Evolutionary conservation across 2,329 filamentous ascomycete species (phyloP).

Genomic region (Ilyonectria robusta): DNA sequence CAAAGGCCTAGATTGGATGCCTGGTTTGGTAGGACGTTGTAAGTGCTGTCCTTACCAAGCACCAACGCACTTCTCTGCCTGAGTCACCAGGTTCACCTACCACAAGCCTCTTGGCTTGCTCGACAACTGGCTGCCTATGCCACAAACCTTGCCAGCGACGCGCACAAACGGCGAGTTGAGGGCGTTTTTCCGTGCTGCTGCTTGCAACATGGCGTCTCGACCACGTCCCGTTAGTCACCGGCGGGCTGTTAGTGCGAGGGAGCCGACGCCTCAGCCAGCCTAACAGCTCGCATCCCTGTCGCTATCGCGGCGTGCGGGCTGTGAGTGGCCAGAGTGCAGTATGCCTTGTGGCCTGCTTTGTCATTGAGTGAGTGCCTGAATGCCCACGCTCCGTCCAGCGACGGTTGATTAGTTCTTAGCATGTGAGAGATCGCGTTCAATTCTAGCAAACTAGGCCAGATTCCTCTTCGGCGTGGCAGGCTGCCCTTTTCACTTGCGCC

Average conservation of each 20-base stretch:
- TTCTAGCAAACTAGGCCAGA: not conserved
- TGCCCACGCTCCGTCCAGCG: not conserved
- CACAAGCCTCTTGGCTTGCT: not conserved
- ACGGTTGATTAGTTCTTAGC: not conserved
- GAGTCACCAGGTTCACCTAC: not conserved
- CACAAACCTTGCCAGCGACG: not conserved
- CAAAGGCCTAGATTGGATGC: not conserved
- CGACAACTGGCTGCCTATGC: constrained; percentile 1
- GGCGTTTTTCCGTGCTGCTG: not conserved
- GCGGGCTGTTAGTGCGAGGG: constrained; percentile 33
- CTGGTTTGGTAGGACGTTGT: not conserved
- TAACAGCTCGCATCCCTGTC: constrained; percentile 6
- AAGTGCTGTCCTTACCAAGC: not conserved
- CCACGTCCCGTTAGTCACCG: not conserved
- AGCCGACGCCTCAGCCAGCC: constrained; percentile 28
- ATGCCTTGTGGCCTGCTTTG: not conserved
- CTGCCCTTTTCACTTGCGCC: not conserved
- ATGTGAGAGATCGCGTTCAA: not conserved
- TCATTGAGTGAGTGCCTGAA: not conserved
- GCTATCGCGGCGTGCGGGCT: not conserved
- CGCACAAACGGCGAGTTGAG: not conserved
- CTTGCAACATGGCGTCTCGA: not conserved
- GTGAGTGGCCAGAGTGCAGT: constrained; percentile 7
- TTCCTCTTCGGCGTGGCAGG: constrained; percentile 5
- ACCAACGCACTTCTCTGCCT: not conserved